Evolutionary conservation across 108 stramenopile species (phyloP), one percentile per base, ranked within the genome.

Genomic region (Cyclotella atomus): DNA sequence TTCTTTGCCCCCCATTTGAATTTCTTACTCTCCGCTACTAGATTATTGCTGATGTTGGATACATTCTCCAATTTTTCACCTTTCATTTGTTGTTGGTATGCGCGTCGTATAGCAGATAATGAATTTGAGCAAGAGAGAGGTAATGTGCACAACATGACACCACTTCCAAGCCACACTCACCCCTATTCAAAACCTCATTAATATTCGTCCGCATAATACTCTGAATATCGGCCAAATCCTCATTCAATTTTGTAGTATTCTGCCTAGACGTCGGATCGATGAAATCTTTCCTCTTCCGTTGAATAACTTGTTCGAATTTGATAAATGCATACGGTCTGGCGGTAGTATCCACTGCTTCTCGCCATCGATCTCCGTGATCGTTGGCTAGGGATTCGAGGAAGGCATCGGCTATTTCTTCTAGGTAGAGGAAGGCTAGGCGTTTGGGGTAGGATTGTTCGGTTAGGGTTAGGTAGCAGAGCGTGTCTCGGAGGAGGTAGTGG

Each of bases 161-260:
- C 29, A 0, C 56, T 1, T n/a, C 15, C 1, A 2, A 32, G 9
- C 7, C 7, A 32, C 56, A 57, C 56, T 30, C n/a, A 57, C 56
- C 95, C 33, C 95, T 71, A 74, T 96, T 91, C 68, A 96, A 66
- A 17, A 96, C 88, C 61, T 96, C 93, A 65, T 89, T 83, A 45
- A 96, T 96, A 73, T 98, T 99, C 63, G 92, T 95, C 70, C 86
- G 82, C 97, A 98, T 98, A 65, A 99, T 98, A 59, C 77, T 90
- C 68, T 97, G 96, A 81, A 99, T 98, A 68, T 97, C 97, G 28
- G 87, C 90, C 65, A 99, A 79, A 64, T 99, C 98, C 54, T 96
- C 92, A 77, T 97, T 96, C 29, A 99, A 76, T 77, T 95, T 95
- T 28, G 91, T 88, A 54, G 85, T 87, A 66, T 89, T 92, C 56